phyloP scores from a whole-genome alignment of 192 early-diverging fungal genomes.

The Gamsiella multidivaricata region DNA sequence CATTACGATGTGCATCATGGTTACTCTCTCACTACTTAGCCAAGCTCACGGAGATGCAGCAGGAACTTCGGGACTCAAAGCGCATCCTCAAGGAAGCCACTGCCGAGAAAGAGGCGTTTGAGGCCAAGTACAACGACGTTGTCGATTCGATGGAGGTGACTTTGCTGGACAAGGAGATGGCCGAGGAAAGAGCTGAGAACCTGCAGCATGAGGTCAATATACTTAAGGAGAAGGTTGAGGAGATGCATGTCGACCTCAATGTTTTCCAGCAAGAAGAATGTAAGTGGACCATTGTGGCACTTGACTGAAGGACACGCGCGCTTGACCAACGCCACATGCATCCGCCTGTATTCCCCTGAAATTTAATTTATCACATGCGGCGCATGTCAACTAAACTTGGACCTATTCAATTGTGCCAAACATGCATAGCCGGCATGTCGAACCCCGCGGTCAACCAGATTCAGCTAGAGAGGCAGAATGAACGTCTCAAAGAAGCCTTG shows the following conservation, averaged over 20 bases:
- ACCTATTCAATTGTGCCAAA: constrained; percentile 11
- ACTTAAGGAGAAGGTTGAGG: constrained; percentile 85
- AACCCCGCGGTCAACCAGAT: constrained; percentile 66
- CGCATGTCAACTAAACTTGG: constrained; percentile 6
- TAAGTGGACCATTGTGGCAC: too few species aligned
- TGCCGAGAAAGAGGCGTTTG: constrained; percentile 73
- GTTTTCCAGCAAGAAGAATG: constrained; percentile 73
- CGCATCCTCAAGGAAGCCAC: constrained; percentile 64
- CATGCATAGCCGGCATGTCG: constrained; percentile 35
- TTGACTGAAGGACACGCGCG: too few species aligned
- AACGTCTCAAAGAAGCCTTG: constrained; percentile 89
- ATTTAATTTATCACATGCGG: constrained; percentile 30
- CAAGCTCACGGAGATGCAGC: constrained; percentile 77
- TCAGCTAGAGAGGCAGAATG: constrained; percentile 86
- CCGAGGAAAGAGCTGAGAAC: constrained; percentile 85
- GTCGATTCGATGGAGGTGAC: constrained; percentile 87
- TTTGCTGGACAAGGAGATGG: constrained; percentile 91
- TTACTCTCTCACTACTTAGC: constrained; percentile 34
- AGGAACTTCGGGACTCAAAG: constrained; percentile 75
- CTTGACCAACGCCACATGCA: background rate
- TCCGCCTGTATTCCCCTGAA: constrained; percentile 1
- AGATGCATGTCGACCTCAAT: constrained; percentile 76
- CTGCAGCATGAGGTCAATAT: constrained; percentile 76
- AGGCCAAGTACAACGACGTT: constrained; percentile 77
- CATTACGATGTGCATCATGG: background rate